Evolutionary conservation across 805 yeast genomes (phyloP).

Genomic region (Saturnispora serradocipensis): DNA sequence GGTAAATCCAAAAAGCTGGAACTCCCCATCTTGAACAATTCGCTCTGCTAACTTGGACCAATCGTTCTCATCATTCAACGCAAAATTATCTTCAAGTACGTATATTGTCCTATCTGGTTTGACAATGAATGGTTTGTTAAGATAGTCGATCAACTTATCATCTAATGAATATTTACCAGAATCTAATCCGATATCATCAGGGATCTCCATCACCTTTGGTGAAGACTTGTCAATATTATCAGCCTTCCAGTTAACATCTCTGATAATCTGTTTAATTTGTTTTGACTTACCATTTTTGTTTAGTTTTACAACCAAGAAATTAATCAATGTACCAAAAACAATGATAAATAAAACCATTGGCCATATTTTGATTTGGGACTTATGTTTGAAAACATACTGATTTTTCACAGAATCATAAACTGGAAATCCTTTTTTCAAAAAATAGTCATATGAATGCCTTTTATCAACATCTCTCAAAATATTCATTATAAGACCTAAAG

Average conservation of each 20-base stretch:
- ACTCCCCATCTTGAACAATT: constrained; percentile 11
- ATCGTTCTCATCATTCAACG: constrained; percentile 8
- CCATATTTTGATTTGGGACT: constrained; percentile 6
- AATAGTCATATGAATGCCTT: constrained; percentile 76
- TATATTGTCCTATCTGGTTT: constrained; percentile 14
- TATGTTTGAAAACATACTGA: constrained; percentile 11
- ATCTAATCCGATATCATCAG: constrained; percentile 10
- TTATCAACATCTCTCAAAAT: constrained; percentile 51
- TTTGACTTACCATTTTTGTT: constrained; percentile 12
- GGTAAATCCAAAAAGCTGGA: constrained; percentile 10
- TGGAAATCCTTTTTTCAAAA: constrained; percentile 78
- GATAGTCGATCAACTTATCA: constrained; percentile 13
- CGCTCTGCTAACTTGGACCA: constrained; percentile 9
- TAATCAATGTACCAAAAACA: constrained; percentile 6
- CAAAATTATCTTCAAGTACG: constrained; percentile 8
- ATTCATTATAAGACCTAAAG: constrained; percentile 67
- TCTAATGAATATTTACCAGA: constrained; percentile 7
- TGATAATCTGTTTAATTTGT: constrained; percentile 11
- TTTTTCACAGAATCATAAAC: constrained; percentile 37
- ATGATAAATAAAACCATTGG: constrained; percentile 6
- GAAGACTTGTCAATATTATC: constrained; percentile 9
- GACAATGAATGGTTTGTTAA: constrained; percentile 15
- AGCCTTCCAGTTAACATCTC: constrained; percentile 15
- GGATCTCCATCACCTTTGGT: constrained; percentile 12
- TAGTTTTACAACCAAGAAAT: constrained; percentile 11